Base-by-base conservation (phyloP, 2,329 filamentous ascomycete species). In the Simplicillium sp. region DNA sequence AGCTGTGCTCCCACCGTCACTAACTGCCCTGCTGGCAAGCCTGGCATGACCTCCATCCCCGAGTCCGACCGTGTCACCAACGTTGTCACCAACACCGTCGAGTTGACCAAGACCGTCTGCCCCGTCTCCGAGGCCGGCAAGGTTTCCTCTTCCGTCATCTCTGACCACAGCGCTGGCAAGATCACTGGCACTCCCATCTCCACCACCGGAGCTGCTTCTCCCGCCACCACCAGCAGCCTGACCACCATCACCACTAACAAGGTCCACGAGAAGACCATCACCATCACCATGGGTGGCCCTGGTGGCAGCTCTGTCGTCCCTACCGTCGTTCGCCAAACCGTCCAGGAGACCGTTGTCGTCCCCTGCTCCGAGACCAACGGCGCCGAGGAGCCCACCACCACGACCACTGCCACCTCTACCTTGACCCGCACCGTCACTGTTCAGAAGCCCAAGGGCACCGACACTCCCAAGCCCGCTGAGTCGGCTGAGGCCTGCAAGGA, bases 1-100 rank as follows among this genome's bases (percentile, higher is more conserved):
- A 75, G 71, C 43, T 79, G 75, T 56, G 71, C 65, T 46, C 62
- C 75, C 42, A 72, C 68, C 42, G 67, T 76, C 54, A 75, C 73
- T 58, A 62, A 77, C 74, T 80, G 75, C 60, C 64, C 65, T 41
- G 57, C 58, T 45, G 52, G 55, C 43, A 36, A 54, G 46, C 54
- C 58, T 16, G 59, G 50, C 39, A 51, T 61, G 39, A 56, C 56
- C 39, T 50, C 53, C 44, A 52, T 66, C 36, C 60, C 64, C 43
- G 57, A 58, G 47, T 49, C 53, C 12, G 56, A 62, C 46, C 58
- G 55, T 52, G 44, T 50, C 39, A 54, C 55, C 42, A 45, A 53
- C 40, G 48, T 59, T 37, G 55, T 62, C 44, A 68, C 65, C 43
- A 53, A 66, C 50, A 64, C 60, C 33, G 52, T 66, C 37, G 51